Base-by-base conservation (phyloP, 2,329 filamentous ascomycete genomes). In the Blastomyces gilchristii region DNA sequence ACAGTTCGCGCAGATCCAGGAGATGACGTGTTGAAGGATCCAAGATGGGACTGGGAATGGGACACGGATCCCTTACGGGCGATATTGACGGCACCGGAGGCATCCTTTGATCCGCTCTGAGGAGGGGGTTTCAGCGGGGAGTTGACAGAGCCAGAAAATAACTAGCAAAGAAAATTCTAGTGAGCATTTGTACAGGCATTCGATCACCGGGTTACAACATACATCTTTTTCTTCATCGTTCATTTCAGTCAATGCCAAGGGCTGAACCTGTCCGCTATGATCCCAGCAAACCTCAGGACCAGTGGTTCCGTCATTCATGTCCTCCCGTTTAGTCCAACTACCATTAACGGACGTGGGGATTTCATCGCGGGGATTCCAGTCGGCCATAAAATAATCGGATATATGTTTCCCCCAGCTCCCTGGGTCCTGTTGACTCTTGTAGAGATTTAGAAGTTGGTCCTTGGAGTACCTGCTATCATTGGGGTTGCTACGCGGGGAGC, bases 281-380 rank as follows among this genome's bases (percentile, higher is more conserved):
- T 96, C 90, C 94, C 93, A 99, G 75, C 92, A 97, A 52, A 93
- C 85, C 66, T 94, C 91, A n/a, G 92, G 90, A 54, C 93, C 91
- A 71, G 89, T 85, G 64, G 86, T 86, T 66, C 83, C 80, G 66
- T 88, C 85, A 72, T 91, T 88, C 64, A 83, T 83, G 67, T 97
- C 91, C 64, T 84, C 83, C 68, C 81, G 82, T 74, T 92, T 91
- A 60, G 89, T 89, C 91, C 91, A 96, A 62, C 84, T 83, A 34
- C 74, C 86, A 76, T 75, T 84, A 49, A 59, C 43, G 25, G 57
- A 28, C 69, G 68, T 81, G 70, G 87, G 86, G 69, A 91, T 91
- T 50, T 85, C 78, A 60, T 86, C 83, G 64, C 86, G 84, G 37
- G 91, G 90, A 31, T 90, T 87, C 91, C 91, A 97, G 65, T 86